Conservation (phyloP, 441 rosid genomes). For the Gossypium lobatum region DNA sequence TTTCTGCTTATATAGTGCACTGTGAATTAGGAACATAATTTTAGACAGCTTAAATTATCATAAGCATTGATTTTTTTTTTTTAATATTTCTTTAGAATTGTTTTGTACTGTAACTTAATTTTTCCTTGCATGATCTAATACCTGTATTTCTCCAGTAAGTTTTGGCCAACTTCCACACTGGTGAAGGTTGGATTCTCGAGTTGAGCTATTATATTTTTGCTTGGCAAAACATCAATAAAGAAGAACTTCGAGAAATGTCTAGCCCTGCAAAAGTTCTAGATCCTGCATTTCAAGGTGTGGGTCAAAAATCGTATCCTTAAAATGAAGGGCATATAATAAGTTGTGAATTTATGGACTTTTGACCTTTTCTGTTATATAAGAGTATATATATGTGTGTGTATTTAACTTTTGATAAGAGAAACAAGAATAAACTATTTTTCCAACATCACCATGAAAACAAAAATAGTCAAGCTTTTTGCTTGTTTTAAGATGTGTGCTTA, state of each 20-base stretch:
- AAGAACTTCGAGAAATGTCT: constrained; percentile 48
- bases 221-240: constrained; percentile 17
- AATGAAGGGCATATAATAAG: constrained; percentile 6
- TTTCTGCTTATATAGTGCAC: constrained; percentile 3
- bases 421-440: not conserved
- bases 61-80: not conserved
- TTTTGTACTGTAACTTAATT: not conserved
- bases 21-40: not conserved
- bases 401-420: not conserved
- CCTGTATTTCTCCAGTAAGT: constrained; percentile 3
- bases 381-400: not conserved
- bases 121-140: constrained; percentile 5
- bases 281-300: constrained; percentile 94
- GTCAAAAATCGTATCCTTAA: constrained; percentile 89
- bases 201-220: constrained; percentile 13
- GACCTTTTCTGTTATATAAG: not conserved
- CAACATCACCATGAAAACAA: not conserved
- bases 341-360: not conserved
- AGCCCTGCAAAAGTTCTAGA: constrained; percentile 70
- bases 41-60: not conserved
- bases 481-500: constrained; percentile 3
- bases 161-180: constrained; percentile 19
- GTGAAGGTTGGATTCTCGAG: constrained; percentile 18
- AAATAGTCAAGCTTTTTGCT: not conserved
- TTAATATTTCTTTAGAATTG: not conserved